phyloP scores from a whole-genome alignment of 2,329 filamentous ascomycete genomes.

The Metarhizium album region DNA sequence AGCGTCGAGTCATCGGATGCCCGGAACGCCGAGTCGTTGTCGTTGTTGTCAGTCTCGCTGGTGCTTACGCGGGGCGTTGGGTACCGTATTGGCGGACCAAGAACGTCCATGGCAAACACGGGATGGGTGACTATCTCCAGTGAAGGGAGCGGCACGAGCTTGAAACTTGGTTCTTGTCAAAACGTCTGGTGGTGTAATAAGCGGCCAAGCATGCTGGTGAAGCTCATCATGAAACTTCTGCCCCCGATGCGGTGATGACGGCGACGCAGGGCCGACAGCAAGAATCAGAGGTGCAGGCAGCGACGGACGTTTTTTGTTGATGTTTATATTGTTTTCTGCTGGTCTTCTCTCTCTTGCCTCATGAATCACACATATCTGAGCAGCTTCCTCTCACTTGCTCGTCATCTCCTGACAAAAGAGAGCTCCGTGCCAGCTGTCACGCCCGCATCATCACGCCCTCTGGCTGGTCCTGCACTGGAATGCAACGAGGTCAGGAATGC shows the following conservation, averaged over 20 bases:
- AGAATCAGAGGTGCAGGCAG: too few relatives aligned
- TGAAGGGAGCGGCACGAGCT: background rate
- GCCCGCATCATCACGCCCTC: background rate
- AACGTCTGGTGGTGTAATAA: background rate
- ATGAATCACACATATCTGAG: background rate
- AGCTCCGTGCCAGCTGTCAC: background rate
- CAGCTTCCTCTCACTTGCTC: background rate
- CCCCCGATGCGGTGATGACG: background rate
- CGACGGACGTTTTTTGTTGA: too few relatives aligned
- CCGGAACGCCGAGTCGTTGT: background rate
- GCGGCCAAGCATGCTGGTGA: background rate
- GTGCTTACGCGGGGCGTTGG: slow-evolving; percentile 5
- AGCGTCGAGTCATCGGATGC: slow-evolving; percentile 8
- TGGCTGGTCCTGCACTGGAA: slow-evolving; percentile 4
- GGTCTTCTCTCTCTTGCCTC: background rate
- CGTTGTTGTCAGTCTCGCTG: slow-evolving; percentile 2
- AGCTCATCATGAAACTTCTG: background rate
- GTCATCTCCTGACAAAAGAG: background rate
- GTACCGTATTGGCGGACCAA: slow-evolving; percentile 6
- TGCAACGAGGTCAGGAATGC: slow-evolving; percentile 3
- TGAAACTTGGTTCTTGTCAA: background rate
- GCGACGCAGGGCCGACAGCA: background rate
- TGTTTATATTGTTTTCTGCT: too few relatives aligned
- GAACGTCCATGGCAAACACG: slow-evolving; percentile 7
- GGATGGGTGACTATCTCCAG: background rate